These are phyloP conservation scores for Coleophoma crateriformis DNA, from an alignment of 2,329 filamentous ascomycete genomes.

Conservation along the genomic window DNA sequence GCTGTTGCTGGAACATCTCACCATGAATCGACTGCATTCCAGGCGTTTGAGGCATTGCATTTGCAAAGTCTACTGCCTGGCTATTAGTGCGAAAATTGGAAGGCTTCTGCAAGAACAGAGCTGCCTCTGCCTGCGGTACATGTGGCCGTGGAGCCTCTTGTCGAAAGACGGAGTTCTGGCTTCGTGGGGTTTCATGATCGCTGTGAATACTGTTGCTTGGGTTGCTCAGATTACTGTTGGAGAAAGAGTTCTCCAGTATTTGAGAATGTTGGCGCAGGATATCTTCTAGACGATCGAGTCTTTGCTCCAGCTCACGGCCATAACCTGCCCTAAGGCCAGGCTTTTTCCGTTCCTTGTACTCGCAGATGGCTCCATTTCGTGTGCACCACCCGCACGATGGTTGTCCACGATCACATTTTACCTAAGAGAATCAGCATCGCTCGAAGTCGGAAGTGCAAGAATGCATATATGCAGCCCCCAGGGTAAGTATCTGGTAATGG, in stretches of 20 bases:
- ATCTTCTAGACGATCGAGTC: slow-evolving; percentile 64
- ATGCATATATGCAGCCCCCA: background rate
- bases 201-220: slow-evolving; percentile 38
- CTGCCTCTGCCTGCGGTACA: slow-evolving; percentile 48
- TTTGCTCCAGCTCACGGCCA: slow-evolving; percentile 67
- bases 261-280: slow-evolving; percentile 61
- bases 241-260: slow-evolving; percentile 54
- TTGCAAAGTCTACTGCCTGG: slow-evolving; percentile 44
- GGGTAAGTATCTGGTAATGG: background rate
- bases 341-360: slow-evolving; percentile 66
- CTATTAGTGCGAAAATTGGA: slow-evolving; percentile 40
- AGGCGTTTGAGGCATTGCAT: slow-evolving; percentile 36
- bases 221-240: slow-evolving; percentile 29
- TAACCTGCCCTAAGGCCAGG: slow-evolving; percentile 60
- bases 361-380: slow-evolving; percentile 56
- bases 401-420: slow-evolving; percentile 72
- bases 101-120: slow-evolving; percentile 57
- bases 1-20: slow-evolving; percentile 42
- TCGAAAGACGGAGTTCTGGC: slow-evolving; percentile 39
- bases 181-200: slow-evolving; percentile 51
- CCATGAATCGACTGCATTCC: slow-evolving; percentile 34
- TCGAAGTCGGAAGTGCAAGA: slow-evolving; percentile 6
- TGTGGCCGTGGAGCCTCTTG: slow-evolving; percentile 42
- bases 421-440: slow-evolving; percentile 33
- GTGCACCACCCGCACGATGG: slow-evolving; percentile 66